Evolutionary conservation across 371 early-diverging fungal genomes (phyloP).

Genomic region (Choanephora cucurbitarum): DNA sequence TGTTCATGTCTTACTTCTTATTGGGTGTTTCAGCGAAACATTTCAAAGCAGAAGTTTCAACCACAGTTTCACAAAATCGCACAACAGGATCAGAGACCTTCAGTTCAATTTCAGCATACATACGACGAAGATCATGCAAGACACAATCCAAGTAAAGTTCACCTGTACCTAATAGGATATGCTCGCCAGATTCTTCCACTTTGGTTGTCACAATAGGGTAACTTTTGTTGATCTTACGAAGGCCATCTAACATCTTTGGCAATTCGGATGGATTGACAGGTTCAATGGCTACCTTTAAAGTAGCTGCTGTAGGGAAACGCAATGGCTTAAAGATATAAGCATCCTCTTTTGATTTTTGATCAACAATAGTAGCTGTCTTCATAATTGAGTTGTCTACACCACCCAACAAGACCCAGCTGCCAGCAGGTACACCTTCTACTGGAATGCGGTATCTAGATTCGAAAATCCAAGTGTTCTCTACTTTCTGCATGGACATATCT

Average conservation of each 20-base stretch:
- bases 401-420: constrained; percentile 89
- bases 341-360: constrained; percentile 59
- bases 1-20: constrained; percentile 71
- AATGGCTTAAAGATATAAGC: constrained; percentile 87
- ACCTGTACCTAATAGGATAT: constrained; percentile 91
- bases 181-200: constrained; percentile 97
- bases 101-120: constrained; percentile 95
- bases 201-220: constrained; percentile 93
- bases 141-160: constrained; percentile 97
- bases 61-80: constrained; percentile 93
- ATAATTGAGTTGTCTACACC: constrained; percentile 92
- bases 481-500: constrained; percentile 87
- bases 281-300: constrained; percentile 94
- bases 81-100: constrained; percentile 98
- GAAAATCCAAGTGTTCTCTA: constrained; percentile 74
- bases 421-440: constrained; percentile 78
- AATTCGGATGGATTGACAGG: constrained; percentile 96
- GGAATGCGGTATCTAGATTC: constrained; percentile 87
- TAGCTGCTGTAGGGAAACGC: constrained; percentile 80
- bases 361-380: constrained; percentile 93
- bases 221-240: constrained; percentile 92
- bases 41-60: constrained; percentile 91
- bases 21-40: constrained; percentile 98
- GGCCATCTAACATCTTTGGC: constrained; percentile 96
- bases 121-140: constrained; percentile 89